Evolutionary conservation across 345 rosid genomes (phyloP).

Genomic region (Salix viminalis): DNA sequence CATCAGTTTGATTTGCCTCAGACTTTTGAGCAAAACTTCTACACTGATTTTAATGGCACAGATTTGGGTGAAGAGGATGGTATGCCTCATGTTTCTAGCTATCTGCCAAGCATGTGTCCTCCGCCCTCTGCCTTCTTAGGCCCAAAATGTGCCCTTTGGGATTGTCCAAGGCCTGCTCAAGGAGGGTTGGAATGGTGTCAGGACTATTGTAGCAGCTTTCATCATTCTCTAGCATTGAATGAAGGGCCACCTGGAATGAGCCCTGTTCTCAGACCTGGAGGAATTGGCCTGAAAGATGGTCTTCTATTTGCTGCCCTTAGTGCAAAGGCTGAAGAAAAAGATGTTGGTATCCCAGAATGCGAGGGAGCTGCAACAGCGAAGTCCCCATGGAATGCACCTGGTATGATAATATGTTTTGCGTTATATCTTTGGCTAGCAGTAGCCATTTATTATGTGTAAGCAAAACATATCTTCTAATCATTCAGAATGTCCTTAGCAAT

Average conservation of each 20-base stretch:
- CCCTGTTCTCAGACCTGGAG: conserved; percentile 86
- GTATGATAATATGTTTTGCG: conserved; percentile 35
- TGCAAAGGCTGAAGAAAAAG: conserved; percentile 79
- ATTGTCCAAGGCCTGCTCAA: conserved; percentile 94
- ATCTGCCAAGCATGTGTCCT: conserved; percentile 62
- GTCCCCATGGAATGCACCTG: conserved; percentile 99
- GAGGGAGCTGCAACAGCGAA: conserved; percentile 99
- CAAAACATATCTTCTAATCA: conserved; percentile 1
- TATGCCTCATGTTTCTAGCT: conserved; percentile 45
- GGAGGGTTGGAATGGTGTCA: conserved; percentile 72
- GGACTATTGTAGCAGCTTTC: conserved; percentile 93
- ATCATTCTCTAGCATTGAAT: conserved; percentile 69
- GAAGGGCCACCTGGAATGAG: conserved; percentile 96
- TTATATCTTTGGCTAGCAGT: background rate
- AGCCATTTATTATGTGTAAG: background rate
- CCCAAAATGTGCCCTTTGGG: conserved; percentile 99
- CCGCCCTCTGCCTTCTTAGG: conserved; percentile 96
- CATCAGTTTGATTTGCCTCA: conserved; percentile 64
- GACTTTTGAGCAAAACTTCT: conserved; percentile 60
- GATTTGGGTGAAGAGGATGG: conserved; percentile 51
- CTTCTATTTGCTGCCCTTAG: conserved; percentile 83
- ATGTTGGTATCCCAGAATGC: conserved; percentile 96
- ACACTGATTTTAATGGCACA: conserved; percentile 40
- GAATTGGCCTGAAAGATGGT: conserved; percentile 83
- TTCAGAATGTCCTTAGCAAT: conserved; percentile 1